Conservation (phyloP, 495 filamentous ascomycete genomes). For the Penicillium cataractarum region DNA sequence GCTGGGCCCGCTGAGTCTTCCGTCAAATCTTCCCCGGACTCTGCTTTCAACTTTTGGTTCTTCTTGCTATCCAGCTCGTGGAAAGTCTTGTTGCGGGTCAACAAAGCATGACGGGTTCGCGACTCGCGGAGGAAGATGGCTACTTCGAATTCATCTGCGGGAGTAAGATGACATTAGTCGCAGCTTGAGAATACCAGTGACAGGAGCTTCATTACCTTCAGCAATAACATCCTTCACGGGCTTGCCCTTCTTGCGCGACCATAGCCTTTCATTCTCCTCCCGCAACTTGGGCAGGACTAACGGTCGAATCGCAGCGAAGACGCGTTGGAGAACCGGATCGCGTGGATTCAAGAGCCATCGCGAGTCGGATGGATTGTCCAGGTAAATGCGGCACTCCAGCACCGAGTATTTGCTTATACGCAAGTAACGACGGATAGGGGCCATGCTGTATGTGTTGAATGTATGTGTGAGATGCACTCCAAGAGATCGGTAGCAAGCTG, state of each 20-base stretch:
- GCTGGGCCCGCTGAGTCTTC: conserved; percentile 54
- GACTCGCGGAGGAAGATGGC: conserved; percentile 90
- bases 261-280: conserved; percentile 76
- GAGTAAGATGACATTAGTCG: conserved; percentile 4
- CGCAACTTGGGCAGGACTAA: conserved; percentile 85
- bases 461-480: background rate
- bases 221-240: conserved; percentile 86
- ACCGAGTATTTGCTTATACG: conserved; percentile 87
- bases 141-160: conserved; percentile 89
- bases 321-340: conserved; percentile 72
- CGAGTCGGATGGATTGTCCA: conserved; percentile 83
- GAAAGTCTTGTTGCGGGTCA: conserved; percentile 80
- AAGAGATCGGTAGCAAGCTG: background rate
- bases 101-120: conserved; percentile 82
- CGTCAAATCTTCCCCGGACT: conserved; percentile 52
- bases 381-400: conserved; percentile 91
- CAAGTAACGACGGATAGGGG: conserved; percentile 81
- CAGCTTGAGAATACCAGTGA: background rate
- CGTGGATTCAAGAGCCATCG: conserved; percentile 77
- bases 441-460: conserved; percentile 55
- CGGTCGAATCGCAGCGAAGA: conserved; percentile 82
- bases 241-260: conserved; percentile 63
- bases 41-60: conserved; percentile 49
- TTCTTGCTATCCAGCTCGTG: conserved; percentile 56
- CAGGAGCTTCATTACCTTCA: conserved; percentile 57